Evolutionary conservation across 2,329 filamentous ascomycete genomes (phyloP), one percentile per base, ranked within the genome.

Genomic region (Aspergillus pseudonomiae): DNA sequence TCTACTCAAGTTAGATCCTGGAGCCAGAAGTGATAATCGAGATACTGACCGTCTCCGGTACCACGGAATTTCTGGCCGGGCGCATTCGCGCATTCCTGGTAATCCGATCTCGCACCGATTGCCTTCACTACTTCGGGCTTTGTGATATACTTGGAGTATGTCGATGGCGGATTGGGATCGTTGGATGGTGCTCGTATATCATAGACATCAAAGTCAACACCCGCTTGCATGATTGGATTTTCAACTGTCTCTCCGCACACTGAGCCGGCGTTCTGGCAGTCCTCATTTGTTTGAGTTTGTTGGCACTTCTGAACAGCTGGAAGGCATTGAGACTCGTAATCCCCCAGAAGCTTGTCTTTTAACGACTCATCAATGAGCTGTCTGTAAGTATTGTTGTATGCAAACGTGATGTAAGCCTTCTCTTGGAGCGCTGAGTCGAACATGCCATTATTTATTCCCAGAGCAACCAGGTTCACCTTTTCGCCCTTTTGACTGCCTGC

Each of bases 361-460:
- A 76, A 69, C 2, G 75, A 67, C 7, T 66, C 64, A 21, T 73
- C 73, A 69, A 83, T 82, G 26, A 83, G 70, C 19, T 73, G 68
- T 30, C 76, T 76, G 69, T 83, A 83, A 19, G 76, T 75, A 68
- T 84, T 85, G 67, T 83, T 82, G 67, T 78, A 78, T 10, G 79
- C 78, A 60, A 80, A 83, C 21, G 79, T 76, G 7, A 82, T 74
- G 64, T 82, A 82, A 4, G 76, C 72, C 7, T 81, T 78, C 59
- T 81, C 79, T 65, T 83, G 81, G 2, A 75, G 71, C 16, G 73
- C 71, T 10, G 79, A 74, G 66, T 88, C 85, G 63, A 85, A 81
- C 77, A 83, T 86, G 30, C 84, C 85, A 69, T 88, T 88, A 74
- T 86, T 83, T 65, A 88, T 81, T 16, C 84, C 82, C 9, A 88